Conservation (phyloP, 116 monocot species). For the Iris pallida region DNA sequence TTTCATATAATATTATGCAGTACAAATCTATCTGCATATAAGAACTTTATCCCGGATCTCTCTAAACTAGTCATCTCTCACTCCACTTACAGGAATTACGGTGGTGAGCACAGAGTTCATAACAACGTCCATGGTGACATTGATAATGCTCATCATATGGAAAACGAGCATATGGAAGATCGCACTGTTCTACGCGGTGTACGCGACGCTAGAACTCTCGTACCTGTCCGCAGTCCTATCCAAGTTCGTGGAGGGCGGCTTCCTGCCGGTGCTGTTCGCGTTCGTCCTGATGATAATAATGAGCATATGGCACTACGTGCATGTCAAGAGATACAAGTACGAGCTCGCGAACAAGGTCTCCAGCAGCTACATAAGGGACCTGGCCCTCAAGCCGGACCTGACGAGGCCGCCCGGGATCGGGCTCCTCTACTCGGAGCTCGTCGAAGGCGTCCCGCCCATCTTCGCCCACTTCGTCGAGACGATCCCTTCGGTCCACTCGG, state of each 20-base stretch:
- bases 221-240: constrained; percentile 62
- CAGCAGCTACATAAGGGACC: constrained; percentile 22
- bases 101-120: constrained; percentile 59
- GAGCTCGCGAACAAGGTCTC: constrained; percentile 52
- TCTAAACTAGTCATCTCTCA: too few species aligned
- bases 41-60: too few species aligned
- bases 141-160: constrained; percentile 76
- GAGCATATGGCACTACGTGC: constrained; percentile 62
- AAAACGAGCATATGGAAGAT: constrained; percentile 40
- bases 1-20: too few species aligned
- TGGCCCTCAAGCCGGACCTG: constrained; percentile 27
- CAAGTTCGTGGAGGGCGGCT: constrained; percentile 64
- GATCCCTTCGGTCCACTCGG: constrained; percentile 55
- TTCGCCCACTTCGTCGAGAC: constrained; percentile 57
- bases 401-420: constrained; percentile 45
- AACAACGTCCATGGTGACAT: constrained; percentile 51
- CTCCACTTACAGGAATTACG: constrained; percentile 48
- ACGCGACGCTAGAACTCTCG: constrained; percentile 40
- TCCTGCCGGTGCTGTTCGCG: constrained; percentile 47
- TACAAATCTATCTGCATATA: too few species aligned
- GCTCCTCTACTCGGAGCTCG: constrained; percentile 57
- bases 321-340: constrained; percentile 32
- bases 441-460: constrained; percentile 52
- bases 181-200: constrained; percentile 32
- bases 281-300: constrained; percentile 47